A percentile compares a stretch with the other conserved stretches of the same genome.
Evolutionary conservation across 176 grass and related monocot genomes (phyloP).

Genomic region (Paspalum notatum): DNA sequence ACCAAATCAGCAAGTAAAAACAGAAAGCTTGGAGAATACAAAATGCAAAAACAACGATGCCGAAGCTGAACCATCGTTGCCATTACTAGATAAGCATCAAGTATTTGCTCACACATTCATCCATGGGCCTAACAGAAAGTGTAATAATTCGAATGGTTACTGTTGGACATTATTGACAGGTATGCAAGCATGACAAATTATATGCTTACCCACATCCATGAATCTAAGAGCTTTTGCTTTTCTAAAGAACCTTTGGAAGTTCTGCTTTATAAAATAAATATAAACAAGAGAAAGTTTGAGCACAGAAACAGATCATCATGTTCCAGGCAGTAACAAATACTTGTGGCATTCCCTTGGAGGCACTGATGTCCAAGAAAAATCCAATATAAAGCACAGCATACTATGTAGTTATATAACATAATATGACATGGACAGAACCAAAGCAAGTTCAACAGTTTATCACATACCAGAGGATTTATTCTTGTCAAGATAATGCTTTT

Average conservation of each 20-base stretch:
- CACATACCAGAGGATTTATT: conserved; percentile 89
- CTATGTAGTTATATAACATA: conserved; percentile 4
- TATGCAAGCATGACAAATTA: neutral
- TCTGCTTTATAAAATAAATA: conserved; percentile 23
- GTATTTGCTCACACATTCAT: neutral
- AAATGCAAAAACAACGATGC: neutral
- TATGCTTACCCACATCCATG: neutral
- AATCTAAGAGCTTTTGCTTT: conserved; percentile 3
- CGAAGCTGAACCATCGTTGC: neutral
- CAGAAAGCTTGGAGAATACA: neutral
- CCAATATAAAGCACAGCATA: neutral
- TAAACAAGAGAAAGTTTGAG: neutral
- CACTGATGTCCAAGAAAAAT: conserved; percentile 16
- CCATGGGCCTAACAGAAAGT: neutral
- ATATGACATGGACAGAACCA: conserved; percentile 8
- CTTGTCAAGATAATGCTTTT: conserved; percentile 92
- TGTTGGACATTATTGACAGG: neutral
- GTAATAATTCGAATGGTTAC: neutral
- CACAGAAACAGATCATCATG: conserved; percentile 1
- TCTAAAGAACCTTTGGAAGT: neutral
- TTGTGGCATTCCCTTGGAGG: neutral
- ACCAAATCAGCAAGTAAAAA: conserved; percentile 18
- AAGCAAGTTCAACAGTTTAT: conserved; percentile 31
- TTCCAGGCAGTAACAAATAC: conserved; percentile 10
- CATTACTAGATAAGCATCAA: neutral